Evolutionary conservation across 495 filamentous ascomycete genomes (phyloP), one percentile per base, ranked within the genome.

Genomic region (Trichoderma asperelloides): DNA sequence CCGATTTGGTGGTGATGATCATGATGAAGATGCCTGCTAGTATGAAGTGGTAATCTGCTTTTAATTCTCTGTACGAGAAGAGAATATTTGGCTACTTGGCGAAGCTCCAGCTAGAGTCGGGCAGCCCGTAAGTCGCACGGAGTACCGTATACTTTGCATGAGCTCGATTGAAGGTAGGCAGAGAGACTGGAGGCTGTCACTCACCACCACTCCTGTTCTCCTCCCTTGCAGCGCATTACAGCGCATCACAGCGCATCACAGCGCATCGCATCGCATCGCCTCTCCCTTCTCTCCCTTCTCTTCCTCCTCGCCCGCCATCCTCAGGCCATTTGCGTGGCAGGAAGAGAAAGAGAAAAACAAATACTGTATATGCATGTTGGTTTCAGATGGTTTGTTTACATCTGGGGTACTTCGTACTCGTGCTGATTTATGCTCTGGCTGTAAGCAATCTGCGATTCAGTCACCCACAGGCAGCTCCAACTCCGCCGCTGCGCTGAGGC

Each of bases 171-270:
- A 37, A 37, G 33, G 33, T 37, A n/a, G n/a, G n/a, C n/a, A n/a
- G n/a, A n/a, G n/a, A n/a, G n/a, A n/a, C n/a, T n/a, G n/a, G n/a
- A n/a, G n/a, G n/a, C n/a, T n/a, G n/a, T n/a, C n/a, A n/a, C n/a
- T 21, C 49, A 5, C 27, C 21, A 7, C 27, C 23, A 11, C n/a
- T 51, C 43, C 43, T n/a, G 18, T 21, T 51, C 55, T 30, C 30
- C 23, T 60, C 55, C 55, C 55, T 60, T 60, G 25, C 55, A 30
- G 25, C 49, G n/a, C n/a, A n/a, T n/a, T n/a, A n/a, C n/a, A n/a
- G n/a, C n/a, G n/a, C n/a, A n/a, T n/a, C n/a, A n/a, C n/a, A n/a
- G n/a, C n/a, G 30, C 30, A 37, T 37, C 33, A 6, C 49, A 3
- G 13, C 30, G 30, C 30, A 37, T 37, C 33, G 33, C 33, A 37